phyloP scores from a whole-genome alignment of 768 basidiomycete genomes.

The Fibroporia radiculosa region DNA sequence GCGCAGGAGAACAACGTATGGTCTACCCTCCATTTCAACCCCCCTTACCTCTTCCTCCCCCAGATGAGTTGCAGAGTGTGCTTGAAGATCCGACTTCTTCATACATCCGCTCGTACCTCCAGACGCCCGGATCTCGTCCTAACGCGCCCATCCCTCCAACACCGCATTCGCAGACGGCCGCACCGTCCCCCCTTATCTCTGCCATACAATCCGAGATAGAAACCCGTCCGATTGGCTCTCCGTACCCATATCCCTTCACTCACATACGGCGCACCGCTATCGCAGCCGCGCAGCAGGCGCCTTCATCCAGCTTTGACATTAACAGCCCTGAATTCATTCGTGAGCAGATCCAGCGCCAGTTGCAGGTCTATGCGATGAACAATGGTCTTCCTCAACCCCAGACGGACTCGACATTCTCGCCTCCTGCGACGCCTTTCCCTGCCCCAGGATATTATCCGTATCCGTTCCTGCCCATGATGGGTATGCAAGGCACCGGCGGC shows the following conservation, averaged over 20 bases:
- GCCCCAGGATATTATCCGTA: constrained; percentile 59
- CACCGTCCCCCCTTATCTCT: constrained; percentile 59
- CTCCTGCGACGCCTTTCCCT: constrained; percentile 68
- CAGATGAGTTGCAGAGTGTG: constrained; percentile 53
- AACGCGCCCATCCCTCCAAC: constrained; percentile 77
- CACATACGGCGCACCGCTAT: constrained; percentile 55
- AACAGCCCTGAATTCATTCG: constrained; percentile 45
- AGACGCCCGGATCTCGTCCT: constrained; percentile 44
- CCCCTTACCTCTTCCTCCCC: constrained; percentile 24
- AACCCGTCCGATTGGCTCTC: constrained; percentile 47
- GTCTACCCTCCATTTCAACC: constrained; percentile 21
- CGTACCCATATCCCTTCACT: constrained; percentile 71
- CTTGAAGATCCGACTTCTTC: constrained; percentile 51
- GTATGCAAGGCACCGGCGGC: constrained; percentile 31
- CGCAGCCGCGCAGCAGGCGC: constrained; percentile 27
- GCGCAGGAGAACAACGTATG: constrained; percentile 9
- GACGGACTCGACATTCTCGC: constrained; percentile 72
- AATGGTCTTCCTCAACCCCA: constrained; percentile 51
- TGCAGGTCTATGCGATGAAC: constrained; percentile 70
- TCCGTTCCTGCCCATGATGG: constrained; percentile 48
- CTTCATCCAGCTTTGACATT: constrained; percentile 30
- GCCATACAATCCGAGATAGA: constrained; percentile 35
- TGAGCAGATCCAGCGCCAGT: constrained; percentile 67
- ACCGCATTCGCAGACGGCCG: constrained; percentile 66
- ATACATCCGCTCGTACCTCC: constrained; percentile 53